phyloP scores from a whole-genome alignment of 352 stramenopile species.

The Phytophthora cactorum region DNA sequence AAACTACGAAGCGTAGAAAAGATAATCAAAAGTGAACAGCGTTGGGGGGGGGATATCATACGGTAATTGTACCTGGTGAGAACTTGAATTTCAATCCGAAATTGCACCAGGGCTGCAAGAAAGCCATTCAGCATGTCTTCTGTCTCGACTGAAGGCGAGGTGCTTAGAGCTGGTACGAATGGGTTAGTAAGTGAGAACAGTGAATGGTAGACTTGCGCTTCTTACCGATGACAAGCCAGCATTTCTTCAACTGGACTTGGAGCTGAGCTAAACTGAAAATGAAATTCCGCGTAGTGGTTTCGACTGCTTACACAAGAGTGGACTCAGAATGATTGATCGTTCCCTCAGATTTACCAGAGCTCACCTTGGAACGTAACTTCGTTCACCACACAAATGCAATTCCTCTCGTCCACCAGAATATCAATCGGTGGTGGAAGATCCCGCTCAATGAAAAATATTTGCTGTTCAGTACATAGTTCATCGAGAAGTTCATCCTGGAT shows the following conservation, averaged over 20 bases:
- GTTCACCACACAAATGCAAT: constrained; percentile 55
- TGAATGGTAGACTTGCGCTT: neutral
- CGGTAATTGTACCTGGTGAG: constrained; percentile 45
- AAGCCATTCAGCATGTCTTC: constrained; percentile 42
- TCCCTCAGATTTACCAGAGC: neutral
- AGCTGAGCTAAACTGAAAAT: constrained; percentile 65
- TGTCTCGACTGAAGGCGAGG: constrained; percentile 5
- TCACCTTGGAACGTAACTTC: constrained; percentile 50
- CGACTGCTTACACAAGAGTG: constrained; percentile 29
- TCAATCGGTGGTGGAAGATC: constrained; percentile 60
- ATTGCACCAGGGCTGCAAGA: constrained; percentile 66
- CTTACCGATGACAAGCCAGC: constrained; percentile 74
- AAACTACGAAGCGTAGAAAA: constrained; percentile 11
- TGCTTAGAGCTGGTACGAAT: neutral
- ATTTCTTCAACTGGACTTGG: constrained; percentile 64
- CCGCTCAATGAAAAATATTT: constrained; percentile 65
- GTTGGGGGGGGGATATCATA: neutral
- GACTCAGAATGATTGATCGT: neutral
- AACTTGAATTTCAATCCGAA: constrained; percentile 55
- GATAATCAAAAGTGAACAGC: neutral
- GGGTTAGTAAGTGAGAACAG: neutral
- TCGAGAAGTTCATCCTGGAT: constrained; percentile 67
- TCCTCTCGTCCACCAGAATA: constrained; percentile 73
- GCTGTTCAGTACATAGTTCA: constrained; percentile 61
- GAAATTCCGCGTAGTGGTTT: constrained; percentile 49